Conservation (phyloP, 495 filamentous ascomycete genomes). For the Echria macrotheca region DNA sequence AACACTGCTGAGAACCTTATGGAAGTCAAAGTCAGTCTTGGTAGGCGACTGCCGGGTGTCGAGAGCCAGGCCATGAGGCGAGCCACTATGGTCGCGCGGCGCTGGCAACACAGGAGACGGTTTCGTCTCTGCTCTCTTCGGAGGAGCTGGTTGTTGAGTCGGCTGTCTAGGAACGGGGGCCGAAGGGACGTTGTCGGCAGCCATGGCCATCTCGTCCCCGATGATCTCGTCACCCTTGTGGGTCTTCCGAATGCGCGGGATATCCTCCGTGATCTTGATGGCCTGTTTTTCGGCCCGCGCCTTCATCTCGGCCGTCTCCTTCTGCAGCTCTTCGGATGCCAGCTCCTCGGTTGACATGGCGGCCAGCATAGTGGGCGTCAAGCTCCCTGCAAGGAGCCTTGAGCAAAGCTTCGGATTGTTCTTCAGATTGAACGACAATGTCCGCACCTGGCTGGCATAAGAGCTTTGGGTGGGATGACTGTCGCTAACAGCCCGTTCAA, state of each 20-base stretch:
- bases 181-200: constrained; percentile 35
- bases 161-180: constrained; percentile 34
- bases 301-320: constrained; percentile 67
- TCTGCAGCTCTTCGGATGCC: constrained; percentile 83
- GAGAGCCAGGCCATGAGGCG: constrained; percentile 35
- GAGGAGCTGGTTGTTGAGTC: constrained; percentile 19
- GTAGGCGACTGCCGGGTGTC: constrained; percentile 47
- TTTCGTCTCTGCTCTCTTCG: constrained; percentile 22
- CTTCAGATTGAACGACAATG: constrained; percentile 78
- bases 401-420: constrained; percentile 72
- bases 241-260: constrained; percentile 78
- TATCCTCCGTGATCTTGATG: constrained; percentile 75
- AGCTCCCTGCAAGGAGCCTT: constrained; percentile 62
- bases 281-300: constrained; percentile 75
- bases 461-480: constrained; percentile 36
- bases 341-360: constrained; percentile 84
- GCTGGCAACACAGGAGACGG: constrained; percentile 10
- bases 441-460: constrained; percentile 41
- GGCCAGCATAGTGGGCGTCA: constrained; percentile 68
- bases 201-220: constrained; percentile 52
- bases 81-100: constrained; percentile 1
- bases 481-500: constrained; percentile 59
- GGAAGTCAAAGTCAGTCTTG: constrained; percentile 60
- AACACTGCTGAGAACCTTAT: constrained; percentile 64
- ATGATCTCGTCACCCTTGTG: constrained; percentile 95